A percentile compares a stretch with the other conserved stretches of the same genome.
These are phyloP conservation scores for Setaria italica DNA, from an alignment of 202 grass and related monocot genomes.

Conservation along the genomic window DNA sequence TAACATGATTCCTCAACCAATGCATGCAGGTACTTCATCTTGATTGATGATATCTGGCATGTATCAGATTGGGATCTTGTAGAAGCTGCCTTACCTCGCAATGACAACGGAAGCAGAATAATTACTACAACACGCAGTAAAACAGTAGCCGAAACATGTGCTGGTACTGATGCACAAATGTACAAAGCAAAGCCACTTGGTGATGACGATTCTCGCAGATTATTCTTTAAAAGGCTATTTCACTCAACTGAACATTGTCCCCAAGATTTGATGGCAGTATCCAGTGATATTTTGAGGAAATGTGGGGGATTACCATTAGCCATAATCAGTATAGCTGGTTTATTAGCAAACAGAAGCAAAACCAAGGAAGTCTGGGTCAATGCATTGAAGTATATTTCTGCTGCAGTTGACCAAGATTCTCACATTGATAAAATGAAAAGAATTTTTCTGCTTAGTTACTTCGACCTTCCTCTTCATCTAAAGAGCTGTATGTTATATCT, in stretches of 20 bases:
- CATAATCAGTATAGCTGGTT: constrained; percentile 35
- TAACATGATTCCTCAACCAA: background rate
- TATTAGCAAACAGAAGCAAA: constrained; percentile 1
- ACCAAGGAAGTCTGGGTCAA: background rate
- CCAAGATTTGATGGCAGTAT: background rate
- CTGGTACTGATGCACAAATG: background rate
- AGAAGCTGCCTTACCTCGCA: background rate
- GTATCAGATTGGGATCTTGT: background rate
- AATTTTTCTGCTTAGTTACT: constrained; percentile 19
- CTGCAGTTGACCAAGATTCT: constrained; percentile 13
- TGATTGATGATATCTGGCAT: background rate
- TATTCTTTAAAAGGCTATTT: constrained; percentile 29
- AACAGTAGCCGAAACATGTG: background rate
- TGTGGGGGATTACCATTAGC: constrained; percentile 34
- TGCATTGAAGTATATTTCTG: background rate
- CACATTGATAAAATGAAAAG: background rate
- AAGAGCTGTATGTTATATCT: background rate
- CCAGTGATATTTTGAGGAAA: background rate
- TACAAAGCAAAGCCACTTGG: constrained; percentile 4
- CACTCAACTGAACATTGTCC: background rate
- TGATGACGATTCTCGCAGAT: background rate
- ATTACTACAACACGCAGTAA: constrained; percentile 30
- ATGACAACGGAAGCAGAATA: background rate
- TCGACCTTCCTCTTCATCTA: background rate
- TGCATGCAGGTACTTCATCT: background rate